Base-by-base conservation (phyloP, 2,329 filamentous ascomycete genomes). In the Aureobasidium subglaciale region DNA sequence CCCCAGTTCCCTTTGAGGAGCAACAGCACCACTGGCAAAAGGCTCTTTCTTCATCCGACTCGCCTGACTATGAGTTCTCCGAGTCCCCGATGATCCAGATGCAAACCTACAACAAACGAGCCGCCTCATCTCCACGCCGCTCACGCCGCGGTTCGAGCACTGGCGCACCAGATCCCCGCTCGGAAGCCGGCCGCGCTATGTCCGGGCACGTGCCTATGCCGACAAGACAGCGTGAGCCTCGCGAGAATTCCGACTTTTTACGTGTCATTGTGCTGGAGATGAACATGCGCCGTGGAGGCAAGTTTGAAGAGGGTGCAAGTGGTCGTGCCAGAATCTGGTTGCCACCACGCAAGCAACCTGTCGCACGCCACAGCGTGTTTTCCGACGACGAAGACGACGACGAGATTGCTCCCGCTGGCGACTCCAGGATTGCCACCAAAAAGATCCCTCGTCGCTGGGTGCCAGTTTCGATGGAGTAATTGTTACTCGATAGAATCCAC, bases 201-300 rank as follows among this genome's bases (percentile, higher is more conserved):
- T 69, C 68, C 5, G 64, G 58, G 10, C 59, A n/a, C 18, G 55
- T 25, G 15, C 56, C 59, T 11, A 61, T 50, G n/a, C 61, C 56
- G 10, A 72, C 76, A 15, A 77, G 81, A 10, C 80, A 81, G 61
- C 75, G 82, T n/a, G 82, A 85, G 63, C 78, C 80, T 25, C 73
- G 82, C 49, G 82, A 85, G 63, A 85, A 85, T 65, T 74, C 78
- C 60, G 77, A 85, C 63, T 85, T 85, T 64, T 68, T 85, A 43
- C 77, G 82, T 32, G 77, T 85, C 60, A 80, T 84, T 15, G 82
- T 85, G 10, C 72, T 85, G 45, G 82, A 85, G 68, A 84, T 85
- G 81, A 84, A 85, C 65, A 85, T 85, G 82, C 76, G 82, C 34
- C 76, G 82, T 40, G 74, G 73, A 58, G 82, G 82, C 55, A 85